Conservation (phyloP, 2,329 filamentous ascomycete genomes). For the Teratosphaeria destructans region DNA sequence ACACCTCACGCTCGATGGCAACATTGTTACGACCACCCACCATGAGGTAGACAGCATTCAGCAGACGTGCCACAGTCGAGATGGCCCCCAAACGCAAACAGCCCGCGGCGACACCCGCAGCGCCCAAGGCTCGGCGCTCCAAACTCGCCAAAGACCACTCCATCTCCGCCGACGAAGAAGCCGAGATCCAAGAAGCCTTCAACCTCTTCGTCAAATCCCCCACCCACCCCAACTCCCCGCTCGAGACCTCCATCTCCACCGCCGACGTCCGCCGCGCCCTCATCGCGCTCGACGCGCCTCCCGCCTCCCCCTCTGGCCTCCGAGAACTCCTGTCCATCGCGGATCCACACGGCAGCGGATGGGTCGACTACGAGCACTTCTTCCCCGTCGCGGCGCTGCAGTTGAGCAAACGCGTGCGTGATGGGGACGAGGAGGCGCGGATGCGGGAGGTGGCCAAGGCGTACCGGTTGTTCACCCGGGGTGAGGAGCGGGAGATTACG, state of each 20-base stretch:
- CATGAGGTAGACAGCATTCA: background rate
- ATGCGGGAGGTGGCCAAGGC: slow-evolving; percentile 70
- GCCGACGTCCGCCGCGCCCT: slow-evolving; percentile 39
- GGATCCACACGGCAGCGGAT: slow-evolving; percentile 69
- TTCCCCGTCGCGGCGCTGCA: slow-evolving; percentile 82
- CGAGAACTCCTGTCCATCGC: slow-evolving; percentile 67
- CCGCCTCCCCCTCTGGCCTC: slow-evolving; percentile 54
- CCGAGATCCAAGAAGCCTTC: slow-evolving; percentile 85
- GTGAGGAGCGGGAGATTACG: slow-evolving; percentile 57
- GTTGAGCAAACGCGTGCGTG: slow-evolving; percentile 48
- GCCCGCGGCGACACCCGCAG: slow-evolving; percentile 8
- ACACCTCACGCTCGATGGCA: background rate
- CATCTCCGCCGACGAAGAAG: slow-evolving; percentile 72
- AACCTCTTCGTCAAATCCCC: slow-evolving; percentile 51
- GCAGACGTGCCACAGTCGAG: background rate
- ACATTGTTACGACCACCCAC: background rate
- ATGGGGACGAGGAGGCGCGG: slow-evolving; percentile 34
- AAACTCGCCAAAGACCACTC: slow-evolving; percentile 90
- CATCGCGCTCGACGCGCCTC: slow-evolving; percentile 67
- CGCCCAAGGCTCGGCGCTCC: slow-evolving; percentile 50
- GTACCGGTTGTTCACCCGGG: slow-evolving; percentile 66
- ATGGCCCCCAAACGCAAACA: slow-evolving; percentile 24
- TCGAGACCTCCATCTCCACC: slow-evolving; percentile 26
- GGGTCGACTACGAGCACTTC: slow-evolving; percentile 67
- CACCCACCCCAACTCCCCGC: slow-evolving; percentile 44